Evolutionary conservation across 371 early-diverging fungal genomes (phyloP).

Genomic region (Rhizopus stolonifer): DNA sequence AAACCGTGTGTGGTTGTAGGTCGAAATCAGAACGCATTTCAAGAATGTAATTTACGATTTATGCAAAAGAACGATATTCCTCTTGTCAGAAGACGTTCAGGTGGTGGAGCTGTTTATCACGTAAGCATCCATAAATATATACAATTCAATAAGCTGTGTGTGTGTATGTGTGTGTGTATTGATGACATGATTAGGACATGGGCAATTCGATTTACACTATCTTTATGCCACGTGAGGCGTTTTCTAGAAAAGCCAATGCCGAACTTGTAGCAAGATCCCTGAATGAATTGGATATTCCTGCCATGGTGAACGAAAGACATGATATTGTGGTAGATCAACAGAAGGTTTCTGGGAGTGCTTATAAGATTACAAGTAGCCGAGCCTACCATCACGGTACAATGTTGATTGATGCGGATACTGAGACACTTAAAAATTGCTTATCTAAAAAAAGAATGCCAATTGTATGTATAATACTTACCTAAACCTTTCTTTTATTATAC

Average conservation of each 20-base stretch:
- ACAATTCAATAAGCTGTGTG: neutral
- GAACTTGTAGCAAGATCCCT: conserved; percentile 79
- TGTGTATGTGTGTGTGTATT: neutral
- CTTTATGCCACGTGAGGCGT: conserved; percentile 87
- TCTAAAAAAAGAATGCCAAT: conserved; percentile 39
- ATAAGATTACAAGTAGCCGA: conserved; percentile 77
- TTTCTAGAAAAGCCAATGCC: conserved; percentile 77
- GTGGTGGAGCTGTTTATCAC: conserved; percentile 98
- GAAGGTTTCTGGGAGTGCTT: conserved; percentile 94
- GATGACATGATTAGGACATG: conserved; percentile 63
- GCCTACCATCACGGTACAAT: conserved; percentile 98
- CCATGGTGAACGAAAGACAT: conserved; percentile 83
- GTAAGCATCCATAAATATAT: conserved; percentile 45
- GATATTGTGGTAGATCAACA: conserved; percentile 82
- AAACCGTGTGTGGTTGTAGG: conserved; percentile 89
- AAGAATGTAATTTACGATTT: conserved; percentile 80
- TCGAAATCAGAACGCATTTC: conserved; percentile 96
- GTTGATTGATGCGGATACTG: conserved; percentile 88
- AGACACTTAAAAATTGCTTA: conserved; percentile 53
- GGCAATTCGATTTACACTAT: conserved; percentile 95
- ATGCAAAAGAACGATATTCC: conserved; percentile 70
- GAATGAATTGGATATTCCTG: conserved; percentile 79
- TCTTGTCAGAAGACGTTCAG: conserved; percentile 86
- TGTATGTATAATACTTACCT: conserved; percentile 9
- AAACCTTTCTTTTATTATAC: neutral